Evolutionary conservation across 257 asterid species (phyloP).

Genomic region (Solanum neorickii): DNA sequence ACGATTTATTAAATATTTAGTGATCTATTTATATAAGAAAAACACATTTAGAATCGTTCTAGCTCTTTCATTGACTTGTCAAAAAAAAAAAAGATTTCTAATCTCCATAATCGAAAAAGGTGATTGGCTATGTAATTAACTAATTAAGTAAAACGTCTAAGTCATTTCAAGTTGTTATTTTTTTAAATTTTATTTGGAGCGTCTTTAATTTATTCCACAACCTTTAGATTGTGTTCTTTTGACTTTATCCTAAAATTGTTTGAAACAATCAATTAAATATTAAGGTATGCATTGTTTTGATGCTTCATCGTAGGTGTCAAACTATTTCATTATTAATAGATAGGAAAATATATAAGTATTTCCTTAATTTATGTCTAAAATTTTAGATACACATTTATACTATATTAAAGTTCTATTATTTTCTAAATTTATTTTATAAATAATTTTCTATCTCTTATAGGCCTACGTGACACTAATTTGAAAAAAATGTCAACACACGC

Average conservation of each 20-base stretch:
- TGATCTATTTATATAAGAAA: not conserved
- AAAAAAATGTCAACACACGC: no score
- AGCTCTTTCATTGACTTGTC: not conserved
- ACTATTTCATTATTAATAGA: not conserved
- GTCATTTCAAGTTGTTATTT: not conserved
- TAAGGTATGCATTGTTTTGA: not conserved
- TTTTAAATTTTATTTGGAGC: not conserved
- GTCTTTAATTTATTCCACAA: not conserved
- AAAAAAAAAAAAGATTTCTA: not conserved
- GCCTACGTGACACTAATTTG: accelerated
- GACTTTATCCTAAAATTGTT: not conserved
- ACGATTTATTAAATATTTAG: not conserved
- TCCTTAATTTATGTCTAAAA: no score
- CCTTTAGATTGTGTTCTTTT: not conserved
- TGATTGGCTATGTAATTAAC: not conserved
- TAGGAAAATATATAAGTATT: no score
- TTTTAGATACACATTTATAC: no score
- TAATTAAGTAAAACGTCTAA: not conserved
- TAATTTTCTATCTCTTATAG: no score
- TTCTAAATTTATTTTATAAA: no score
- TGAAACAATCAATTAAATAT: not conserved
- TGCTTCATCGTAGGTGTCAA: not conserved
- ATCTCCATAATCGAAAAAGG: not conserved
- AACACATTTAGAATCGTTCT: not conserved
- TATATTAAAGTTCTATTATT: accelerated